Percentiles rank a stretch among this genome's conserved stretches.
Conservation (phyloP, 2,329 filamentous ascomycete genomes). For the Verticillium nonalfalfae region DNA sequence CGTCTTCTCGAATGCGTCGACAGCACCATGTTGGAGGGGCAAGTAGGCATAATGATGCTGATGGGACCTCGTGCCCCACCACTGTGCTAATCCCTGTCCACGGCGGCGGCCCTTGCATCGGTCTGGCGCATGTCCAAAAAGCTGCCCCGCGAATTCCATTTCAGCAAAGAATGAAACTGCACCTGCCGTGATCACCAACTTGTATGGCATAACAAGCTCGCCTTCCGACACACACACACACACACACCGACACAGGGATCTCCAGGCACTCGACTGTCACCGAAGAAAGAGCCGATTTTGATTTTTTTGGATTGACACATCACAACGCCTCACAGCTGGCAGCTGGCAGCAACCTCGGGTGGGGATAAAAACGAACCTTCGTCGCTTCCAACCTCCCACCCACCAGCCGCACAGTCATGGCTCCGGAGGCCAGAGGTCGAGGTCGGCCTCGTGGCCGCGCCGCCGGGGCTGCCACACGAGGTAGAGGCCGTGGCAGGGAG, state of each 20-base stretch:
- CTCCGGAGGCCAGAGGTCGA: slow-evolving; percentile 8
- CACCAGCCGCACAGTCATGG: slow-evolving; percentile 1
- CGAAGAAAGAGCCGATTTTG: too few species aligned
- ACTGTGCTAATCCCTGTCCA: slow-evolving; percentile 7
- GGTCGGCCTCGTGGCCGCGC: not conserved
- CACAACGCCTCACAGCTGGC: too few species aligned
- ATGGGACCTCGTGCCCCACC: slow-evolving; percentile 22
- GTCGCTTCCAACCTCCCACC: not conserved
- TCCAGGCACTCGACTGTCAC: too few species aligned
- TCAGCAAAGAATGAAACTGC: not conserved
- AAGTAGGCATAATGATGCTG: slow-evolving; percentile 9
- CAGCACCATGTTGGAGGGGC: not conserved
- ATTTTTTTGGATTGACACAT: too few species aligned
- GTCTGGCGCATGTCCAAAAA: not conserved
- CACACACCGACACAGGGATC: too few species aligned
- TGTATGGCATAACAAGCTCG: not conserved
- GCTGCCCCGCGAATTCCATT: not conserved
- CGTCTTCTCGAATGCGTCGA: too few species aligned
- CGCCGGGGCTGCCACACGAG: not conserved
- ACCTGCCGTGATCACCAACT: not conserved
- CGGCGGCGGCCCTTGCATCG: not conserved
- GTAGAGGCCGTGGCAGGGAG: slow-evolving; percentile 10
- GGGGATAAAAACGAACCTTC: not conserved
- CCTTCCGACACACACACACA: not conserved
- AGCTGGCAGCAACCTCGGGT: too few species aligned